Conservation (phyloP, 179 eudicot genomes). For the Sideroxylon spinosum region DNA sequence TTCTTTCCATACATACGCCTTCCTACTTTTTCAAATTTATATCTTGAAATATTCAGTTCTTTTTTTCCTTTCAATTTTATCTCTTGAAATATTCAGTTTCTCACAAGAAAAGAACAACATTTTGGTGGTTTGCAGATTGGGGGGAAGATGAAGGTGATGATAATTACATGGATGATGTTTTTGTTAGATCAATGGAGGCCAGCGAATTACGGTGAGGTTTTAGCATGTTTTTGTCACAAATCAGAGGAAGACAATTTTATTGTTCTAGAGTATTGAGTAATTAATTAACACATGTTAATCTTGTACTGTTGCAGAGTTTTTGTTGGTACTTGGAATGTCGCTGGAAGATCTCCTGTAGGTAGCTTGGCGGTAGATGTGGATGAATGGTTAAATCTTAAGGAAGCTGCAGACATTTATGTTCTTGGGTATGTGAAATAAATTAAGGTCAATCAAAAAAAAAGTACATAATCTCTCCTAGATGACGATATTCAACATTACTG, state of each 20-base stretch:
- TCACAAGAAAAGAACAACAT: neutral
- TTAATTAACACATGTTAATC: neutral
- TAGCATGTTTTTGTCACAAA: neutral
- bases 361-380: slow-evolving; percentile 52
- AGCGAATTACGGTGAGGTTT: slow-evolving; percentile 44
- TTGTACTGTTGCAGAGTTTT: slow-evolving; percentile 37
- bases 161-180: slow-evolving; percentile 21
- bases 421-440: slow-evolving; percentile 47
- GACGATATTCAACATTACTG: neutral
- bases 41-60: neutral
- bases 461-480: neutral
- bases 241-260: neutral
- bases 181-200: slow-evolving; percentile 23
- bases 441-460: neutral
- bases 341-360: slow-evolving; percentile 55
- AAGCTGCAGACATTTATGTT: slow-evolving; percentile 56
- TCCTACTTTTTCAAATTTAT: neutral
- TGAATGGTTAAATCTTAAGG: slow-evolving; percentile 56
- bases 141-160: slow-evolving; percentile 39
- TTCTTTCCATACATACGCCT: neutral
- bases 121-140: slow-evolving; percentile 30
- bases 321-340: slow-evolving; percentile 70
- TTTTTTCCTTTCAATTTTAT: neutral
- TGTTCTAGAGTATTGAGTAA: neutral
- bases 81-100: neutral